These are phyloP conservation scores for Senna tora DNA, from an alignment of 306 rosid species.

Conservation along the genomic window DNA sequence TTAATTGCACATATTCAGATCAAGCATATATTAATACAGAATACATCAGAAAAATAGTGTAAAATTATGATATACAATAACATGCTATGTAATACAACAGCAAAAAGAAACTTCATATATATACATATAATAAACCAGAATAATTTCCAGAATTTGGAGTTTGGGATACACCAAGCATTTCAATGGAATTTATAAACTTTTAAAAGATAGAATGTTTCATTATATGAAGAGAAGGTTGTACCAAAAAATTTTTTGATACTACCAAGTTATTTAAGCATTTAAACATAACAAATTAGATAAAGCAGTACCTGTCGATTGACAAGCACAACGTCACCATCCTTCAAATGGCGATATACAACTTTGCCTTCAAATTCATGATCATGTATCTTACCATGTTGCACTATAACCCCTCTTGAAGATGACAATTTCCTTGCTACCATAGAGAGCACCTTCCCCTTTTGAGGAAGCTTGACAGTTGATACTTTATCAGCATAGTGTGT, in stretches of 20 bases:
- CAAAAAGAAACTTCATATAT: background rate
- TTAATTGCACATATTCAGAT: constrained; percentile 1
- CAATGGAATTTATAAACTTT: background rate
- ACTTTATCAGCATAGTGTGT: constrained; percentile 72
- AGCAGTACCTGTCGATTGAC: constrained; percentile 88
- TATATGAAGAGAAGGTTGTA: constrained; percentile 13
- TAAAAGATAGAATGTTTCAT: background rate
- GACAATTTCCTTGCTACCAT: constrained; percentile 65
- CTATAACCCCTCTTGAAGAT: constrained; percentile 74
- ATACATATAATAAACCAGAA: background rate
- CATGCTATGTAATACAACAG: constrained; percentile 19
- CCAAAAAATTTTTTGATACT: no score
- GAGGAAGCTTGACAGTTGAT: constrained; percentile 51
- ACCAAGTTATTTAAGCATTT: background rate
- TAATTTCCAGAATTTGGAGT: constrained; percentile 3
- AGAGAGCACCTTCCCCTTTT: constrained; percentile 50
- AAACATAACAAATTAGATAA: constrained; percentile 33
- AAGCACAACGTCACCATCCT: constrained; percentile 93
- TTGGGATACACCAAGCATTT: constrained; percentile 13
- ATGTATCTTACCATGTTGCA: constrained; percentile 58
- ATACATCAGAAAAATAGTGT: constrained; percentile 3
- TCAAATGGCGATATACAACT: constrained; percentile 84
- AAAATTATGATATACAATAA: constrained; percentile 12
- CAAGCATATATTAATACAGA: constrained; percentile 1
- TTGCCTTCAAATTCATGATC: constrained; percentile 83